Evolutionary conservation across 2,329 filamentous ascomycete species (phyloP), one percentile per base, ranked within the genome.

Genomic region (Cladorrhinum sp.): DNA sequence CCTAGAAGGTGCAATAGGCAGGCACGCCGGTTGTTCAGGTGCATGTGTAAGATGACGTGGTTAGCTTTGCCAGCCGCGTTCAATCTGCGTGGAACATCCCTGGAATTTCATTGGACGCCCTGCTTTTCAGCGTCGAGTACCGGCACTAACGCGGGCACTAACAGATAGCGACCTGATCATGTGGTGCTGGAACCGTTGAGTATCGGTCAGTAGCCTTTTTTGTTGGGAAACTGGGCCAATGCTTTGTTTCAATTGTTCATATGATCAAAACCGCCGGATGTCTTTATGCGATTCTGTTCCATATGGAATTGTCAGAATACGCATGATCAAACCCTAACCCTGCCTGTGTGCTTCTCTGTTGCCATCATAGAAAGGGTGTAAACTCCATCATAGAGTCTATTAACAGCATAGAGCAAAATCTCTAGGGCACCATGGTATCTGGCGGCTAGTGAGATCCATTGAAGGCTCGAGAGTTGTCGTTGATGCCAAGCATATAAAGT

Each of bases 21-120:
- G 32, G 32, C 3, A 36, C 10, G 10, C 10, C 25, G 25, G 25
- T 10, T 29, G 4, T 5, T 29, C 25, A 29, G 25, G 10, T 10
- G 25, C 25, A 36, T 36, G 5, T 12, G 52, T 18, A 55, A 29
- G 52, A 55, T 55, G 52, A 55, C 52, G 52, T 55, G 52, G 52
- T 55, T 55, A 18, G 16, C 27, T 27, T 16, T 53, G 4, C 13
- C 18, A 22, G 27, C 18, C 27, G 18, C 23, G n/a, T 10, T 50
- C 10, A 10, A 29, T 27, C 22, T 53, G 38, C 52, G 29, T 41
- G 41, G n/a, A 55, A 25, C 23, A 25, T 41, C 32, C 8, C 32
- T 38, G 20, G 16, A n/a, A 7, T 24, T 32, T 25, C 32, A 55
- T 55, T 55, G 52, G 52, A 10, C 52, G 52, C 52, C 52, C 29